Conservation (phyloP, 768 basidiomycete genomes). For the Rubroboletus pulcherrimus region DNA sequence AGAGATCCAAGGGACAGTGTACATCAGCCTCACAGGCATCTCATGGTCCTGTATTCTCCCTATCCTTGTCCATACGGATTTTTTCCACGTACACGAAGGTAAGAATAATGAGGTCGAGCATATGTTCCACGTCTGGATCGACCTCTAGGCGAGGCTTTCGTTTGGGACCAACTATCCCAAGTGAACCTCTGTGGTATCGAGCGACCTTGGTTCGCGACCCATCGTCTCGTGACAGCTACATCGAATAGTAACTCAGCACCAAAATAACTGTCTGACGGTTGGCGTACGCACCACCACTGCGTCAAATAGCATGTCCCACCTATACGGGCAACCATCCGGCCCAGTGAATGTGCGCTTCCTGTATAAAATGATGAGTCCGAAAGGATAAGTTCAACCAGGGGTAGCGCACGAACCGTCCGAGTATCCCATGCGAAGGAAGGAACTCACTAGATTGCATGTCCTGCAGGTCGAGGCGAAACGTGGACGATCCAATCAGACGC, state of each 20-base stretch:
- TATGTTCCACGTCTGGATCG: slow-evolving; percentile 17
- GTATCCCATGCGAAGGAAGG: slow-evolving; percentile 21
- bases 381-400: neutral
- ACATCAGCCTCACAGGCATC: neutral
- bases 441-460: slow-evolving; percentile 27
- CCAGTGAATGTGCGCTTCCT: slow-evolving; percentile 33
- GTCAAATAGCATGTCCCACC: slow-evolving; percentile 27
- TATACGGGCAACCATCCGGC: slow-evolving; percentile 32
- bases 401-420: slow-evolving; percentile 18
- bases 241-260: neutral
- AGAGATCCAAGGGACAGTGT: neutral
- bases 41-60: neutral
- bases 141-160: slow-evolving; percentile 19
- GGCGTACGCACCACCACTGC: slow-evolving; percentile 16
- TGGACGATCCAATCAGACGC: slow-evolving; percentile 28
- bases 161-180: slow-evolving; percentile 20
- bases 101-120: slow-evolving; percentile 27
- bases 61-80: slow-evolving; percentile 25
- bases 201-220: slow-evolving; percentile 12
- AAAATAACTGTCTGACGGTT: neutral
- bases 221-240: slow-evolving; percentile 22
- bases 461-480: slow-evolving; percentile 27
- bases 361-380: neutral
- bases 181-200: slow-evolving; percentile 17
- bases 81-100: slow-evolving; percentile 35